phyloP scores from a whole-genome alignment of 2,329 filamentous ascomycete species.

The Blastomyces percursus region DNA sequence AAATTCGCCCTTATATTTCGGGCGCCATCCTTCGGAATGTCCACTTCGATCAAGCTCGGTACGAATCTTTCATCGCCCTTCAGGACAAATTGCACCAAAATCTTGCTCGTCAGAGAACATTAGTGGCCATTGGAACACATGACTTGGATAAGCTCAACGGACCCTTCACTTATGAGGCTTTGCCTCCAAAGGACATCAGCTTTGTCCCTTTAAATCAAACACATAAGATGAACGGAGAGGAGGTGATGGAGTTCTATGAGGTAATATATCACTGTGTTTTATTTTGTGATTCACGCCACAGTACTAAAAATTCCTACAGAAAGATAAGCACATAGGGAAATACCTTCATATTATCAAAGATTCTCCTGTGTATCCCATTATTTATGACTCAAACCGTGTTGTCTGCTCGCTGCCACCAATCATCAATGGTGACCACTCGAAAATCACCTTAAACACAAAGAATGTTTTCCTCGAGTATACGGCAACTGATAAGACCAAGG shows the following conservation, averaged over 20 bases:
- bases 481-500: conserved; percentile 87
- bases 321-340: conserved; percentile 80
- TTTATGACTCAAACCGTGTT: conserved; percentile 75
- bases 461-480: conserved; percentile 98
- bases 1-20: conserved; percentile 78
- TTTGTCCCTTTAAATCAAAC: conserved; percentile 87
- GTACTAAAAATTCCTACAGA: conserved; percentile 26
- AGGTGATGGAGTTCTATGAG: conserved; percentile 90
- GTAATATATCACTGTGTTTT: conserved; percentile 25
- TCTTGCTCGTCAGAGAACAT: conserved; percentile 77
- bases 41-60: conserved; percentile 80
- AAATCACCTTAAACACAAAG: conserved; percentile 81
- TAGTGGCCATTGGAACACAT: conserved; percentile 96
- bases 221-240: conserved; percentile 72
- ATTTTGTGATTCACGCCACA: not conserved
- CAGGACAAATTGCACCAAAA: conserved; percentile 99
- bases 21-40: conserved; percentile 82
- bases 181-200: conserved; percentile 80
- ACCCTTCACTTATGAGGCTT: conserved; percentile 92
- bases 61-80: conserved; percentile 93
- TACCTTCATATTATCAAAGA: conserved; percentile 93
- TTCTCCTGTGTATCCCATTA: conserved; percentile 87
- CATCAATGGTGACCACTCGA: conserved; percentile 95
- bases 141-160: conserved; percentile 88
- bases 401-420: conserved; percentile 95